Evolutionary conservation across 2,329 filamentous ascomycete species (phyloP).

Genomic region (Volutella citrinella): DNA sequence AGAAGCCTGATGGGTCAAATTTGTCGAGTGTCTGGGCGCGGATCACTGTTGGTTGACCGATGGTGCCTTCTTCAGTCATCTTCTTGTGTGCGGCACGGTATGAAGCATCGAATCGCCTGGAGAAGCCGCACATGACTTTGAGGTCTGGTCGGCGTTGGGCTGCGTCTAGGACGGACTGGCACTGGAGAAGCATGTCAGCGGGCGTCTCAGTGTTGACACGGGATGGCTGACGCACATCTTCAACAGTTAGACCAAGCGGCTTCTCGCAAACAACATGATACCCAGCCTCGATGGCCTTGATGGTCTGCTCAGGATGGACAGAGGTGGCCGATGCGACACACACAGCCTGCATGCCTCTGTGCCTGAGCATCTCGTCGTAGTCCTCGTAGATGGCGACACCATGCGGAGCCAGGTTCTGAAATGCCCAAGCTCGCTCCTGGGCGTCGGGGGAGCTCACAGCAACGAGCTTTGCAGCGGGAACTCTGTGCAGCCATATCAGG

Average conservation of each 20-base stretch:
- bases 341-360: slow-evolving; percentile 13
- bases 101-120: slow-evolving; percentile 55
- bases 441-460: background rate
- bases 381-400: slow-evolving; percentile 6
- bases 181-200: slow-evolving; percentile 41
- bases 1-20: slow-evolving; percentile 62
- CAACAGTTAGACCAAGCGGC: slow-evolving; percentile 31
- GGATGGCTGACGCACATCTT: slow-evolving; percentile 56
- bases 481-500: background rate
- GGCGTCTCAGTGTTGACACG: no score
- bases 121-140: slow-evolving; percentile 54
- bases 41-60: slow-evolving; percentile 59
- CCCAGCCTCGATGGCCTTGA: slow-evolving; percentile 10
- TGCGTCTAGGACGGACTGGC: slow-evolving; percentile 56
- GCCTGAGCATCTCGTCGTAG: slow-evolving; percentile 17
- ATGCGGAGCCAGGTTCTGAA: background rate
- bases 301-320: slow-evolving; percentile 12
- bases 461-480: background rate
- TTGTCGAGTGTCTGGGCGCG: slow-evolving; percentile 67
- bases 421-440: background rate
- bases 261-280: slow-evolving; percentile 20
- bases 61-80: slow-evolving; percentile 45
- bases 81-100: slow-evolving; percentile 58
- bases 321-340: slow-evolving; percentile 17
- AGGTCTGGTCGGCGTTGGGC: slow-evolving; percentile 52